Percentiles rank a stretch among this genome's conserved stretches.
These are phyloP conservation scores for Shiraia bambusicola DNA, from an alignment of 2,329 filamentous ascomycete genomes.

Conservation along the genomic window DNA sequence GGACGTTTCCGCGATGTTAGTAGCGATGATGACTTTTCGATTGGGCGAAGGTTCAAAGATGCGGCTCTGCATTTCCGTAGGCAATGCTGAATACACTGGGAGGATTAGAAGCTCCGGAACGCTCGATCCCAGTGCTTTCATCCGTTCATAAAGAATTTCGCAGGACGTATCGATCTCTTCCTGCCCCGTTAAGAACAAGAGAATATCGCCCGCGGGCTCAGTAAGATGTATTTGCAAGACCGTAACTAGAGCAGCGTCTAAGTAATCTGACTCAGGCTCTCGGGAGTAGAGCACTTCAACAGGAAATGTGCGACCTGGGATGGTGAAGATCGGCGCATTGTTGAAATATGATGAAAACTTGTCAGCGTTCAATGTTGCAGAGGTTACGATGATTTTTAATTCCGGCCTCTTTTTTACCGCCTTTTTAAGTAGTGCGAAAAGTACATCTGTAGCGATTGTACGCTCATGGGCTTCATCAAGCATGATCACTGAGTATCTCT, in stretches of 20 bases:
- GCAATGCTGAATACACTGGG: too few relatives aligned
- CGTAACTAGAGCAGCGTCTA: conserved; percentile 91
- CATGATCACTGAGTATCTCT: conserved; percentile 94
- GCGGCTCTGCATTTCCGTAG: too few relatives aligned
- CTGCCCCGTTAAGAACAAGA: conserved; percentile 94
- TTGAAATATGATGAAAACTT: conserved; percentile 99
- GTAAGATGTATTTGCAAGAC: conserved; percentile 95
- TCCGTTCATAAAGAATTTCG: too few relatives aligned
- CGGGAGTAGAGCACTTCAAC: conserved; percentile 99
- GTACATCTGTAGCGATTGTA: conserved; percentile 91
- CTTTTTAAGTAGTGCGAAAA: conserved; percentile 94
- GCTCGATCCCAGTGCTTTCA: too few relatives aligned
- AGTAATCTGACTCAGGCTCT: conserved; percentile 93
- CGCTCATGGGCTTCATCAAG: conserved; percentile 97
- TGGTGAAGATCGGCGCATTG: conserved; percentile 86
- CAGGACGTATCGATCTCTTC: conserved; percentile 99
- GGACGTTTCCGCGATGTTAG: conserved; percentile 97
- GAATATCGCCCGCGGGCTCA: conserved; percentile 87
- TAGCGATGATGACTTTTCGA: conserved; percentile 93
- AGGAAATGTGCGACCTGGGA: conserved; percentile 91
- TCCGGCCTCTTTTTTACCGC: conserved; percentile 82
- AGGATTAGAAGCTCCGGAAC: too few relatives aligned
- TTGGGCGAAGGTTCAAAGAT: conserved; percentile 84
- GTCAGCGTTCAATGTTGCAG: conserved; percentile 91
- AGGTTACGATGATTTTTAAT: conserved; percentile 93